Base-by-base conservation (phyloP, 371 early-diverging fungal species). In the Lichtheimia ramosa region DNA sequence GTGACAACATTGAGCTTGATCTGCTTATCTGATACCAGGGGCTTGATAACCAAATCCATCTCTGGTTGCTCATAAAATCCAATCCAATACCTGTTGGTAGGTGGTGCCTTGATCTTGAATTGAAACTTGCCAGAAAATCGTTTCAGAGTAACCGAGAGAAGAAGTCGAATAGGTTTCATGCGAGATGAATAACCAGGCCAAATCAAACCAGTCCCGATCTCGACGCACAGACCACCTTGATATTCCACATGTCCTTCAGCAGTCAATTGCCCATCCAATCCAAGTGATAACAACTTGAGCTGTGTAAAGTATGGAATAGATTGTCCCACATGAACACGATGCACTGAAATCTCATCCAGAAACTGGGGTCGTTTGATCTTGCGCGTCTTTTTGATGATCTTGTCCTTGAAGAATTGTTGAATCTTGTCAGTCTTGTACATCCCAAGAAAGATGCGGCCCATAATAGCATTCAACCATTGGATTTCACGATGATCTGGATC, bases 381-480 rank as follows among this genome's bases (percentile, higher is more conserved):
- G 39, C 79, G 71, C 1, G 79, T 74, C 66, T 90, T 89, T 52
- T 78, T 81, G 0, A 66, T 69, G 23, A 92, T 73, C 68, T 88
- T 92, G 49, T 79, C 70, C 25, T 86, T 80, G 40, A 89, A 79
- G 53, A 80, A 71, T 3, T 75, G 70, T 43, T 82, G 75, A 50
- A 87, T 70, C 51, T 67, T 73, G 5, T 87, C 77, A 0, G 90
- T 89, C 58, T 84, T 85, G 70, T 89, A 89, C 7, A 89, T 67
- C 15, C 85, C 82, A 24, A 92, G 58, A 41, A 92, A 92, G 5
- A 88, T 61, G 18, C 96, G 81, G 5, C 96, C 95, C 8, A 93
- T 59, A n/a, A 95, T 82, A 4, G 93, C 94, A 71, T 96, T 96
- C 43, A 96, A 79, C 96, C 96, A 94, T 51, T 86, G 86, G 25